Percentiles rank a stretch among this genome's conserved stretches.
Conservation (phyloP, 805 yeast species). For the Saccharomycopsis sp. region DNA sequence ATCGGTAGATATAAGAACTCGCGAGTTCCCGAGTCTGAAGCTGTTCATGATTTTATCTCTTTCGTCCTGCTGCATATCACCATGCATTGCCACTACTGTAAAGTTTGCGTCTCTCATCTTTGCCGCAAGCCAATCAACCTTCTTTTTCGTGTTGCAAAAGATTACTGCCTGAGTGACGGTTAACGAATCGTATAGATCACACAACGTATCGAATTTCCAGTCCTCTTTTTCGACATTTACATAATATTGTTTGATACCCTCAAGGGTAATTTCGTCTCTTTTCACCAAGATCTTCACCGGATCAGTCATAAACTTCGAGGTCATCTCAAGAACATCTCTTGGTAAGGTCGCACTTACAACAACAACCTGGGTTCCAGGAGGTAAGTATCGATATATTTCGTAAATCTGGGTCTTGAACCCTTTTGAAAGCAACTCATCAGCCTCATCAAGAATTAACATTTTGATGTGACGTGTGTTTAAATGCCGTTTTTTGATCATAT, state of each 20-base stretch:
- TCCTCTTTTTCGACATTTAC: conserved; percentile 88
- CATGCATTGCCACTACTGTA: conserved; percentile 94
- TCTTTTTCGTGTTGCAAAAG: conserved; percentile 93
- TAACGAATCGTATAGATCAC: conserved; percentile 91
- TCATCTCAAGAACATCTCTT: conserved; percentile 83
- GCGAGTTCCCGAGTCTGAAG: conserved; percentile 87
- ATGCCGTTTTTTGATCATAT: conserved; percentile 80
- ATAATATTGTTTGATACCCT: conserved; percentile 90
- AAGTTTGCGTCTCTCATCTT: conserved; percentile 75
- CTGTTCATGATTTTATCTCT: conserved; percentile 94
- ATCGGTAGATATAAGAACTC: conserved; percentile 93
- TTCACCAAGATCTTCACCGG: conserved; percentile 93
- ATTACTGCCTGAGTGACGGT: conserved; percentile 97
- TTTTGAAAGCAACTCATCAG: conserved; percentile 87
- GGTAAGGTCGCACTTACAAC: conserved; percentile 94
- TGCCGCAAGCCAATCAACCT: conserved; percentile 85
- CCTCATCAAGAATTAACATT: conserved; percentile 91
- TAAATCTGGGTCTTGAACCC: conserved; percentile 96
- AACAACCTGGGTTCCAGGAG: conserved; percentile 85
- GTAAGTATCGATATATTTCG: conserved; percentile 80
- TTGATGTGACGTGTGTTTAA: conserved; percentile 70
- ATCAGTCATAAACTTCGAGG: conserved; percentile 84
- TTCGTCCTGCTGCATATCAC: conserved; percentile 93
- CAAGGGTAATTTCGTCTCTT: conserved; percentile 88
- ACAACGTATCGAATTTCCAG: conserved; percentile 89